phyloP scores from a whole-genome alignment of 192 early-diverging fungal species.

The Coemansia sp. region DNA sequence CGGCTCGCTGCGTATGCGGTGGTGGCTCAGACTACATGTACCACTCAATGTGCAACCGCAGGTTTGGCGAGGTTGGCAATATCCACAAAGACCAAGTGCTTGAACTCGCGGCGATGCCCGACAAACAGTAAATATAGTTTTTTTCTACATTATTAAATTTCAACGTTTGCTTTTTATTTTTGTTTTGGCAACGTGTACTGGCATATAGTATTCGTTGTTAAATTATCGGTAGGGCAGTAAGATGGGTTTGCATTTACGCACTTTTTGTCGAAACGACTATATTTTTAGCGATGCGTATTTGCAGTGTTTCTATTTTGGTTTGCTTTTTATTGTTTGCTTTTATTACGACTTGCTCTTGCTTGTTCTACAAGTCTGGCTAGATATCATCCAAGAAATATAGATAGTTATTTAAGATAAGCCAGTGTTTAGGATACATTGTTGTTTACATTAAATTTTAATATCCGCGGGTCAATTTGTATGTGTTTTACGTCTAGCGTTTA shows the following conservation, averaged over 20 bases:
- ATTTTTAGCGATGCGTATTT: too few relatives aligned
- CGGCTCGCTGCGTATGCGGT: conserved; percentile 43
- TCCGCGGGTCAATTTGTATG: too few relatives aligned
- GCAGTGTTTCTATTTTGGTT: too few relatives aligned
- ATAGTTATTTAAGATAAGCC: background rate
- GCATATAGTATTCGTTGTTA: too few relatives aligned
- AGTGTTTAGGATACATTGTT: background rate
- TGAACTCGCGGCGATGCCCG: conserved; percentile 29
- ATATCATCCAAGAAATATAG: background rate
- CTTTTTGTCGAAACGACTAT: too few relatives aligned
- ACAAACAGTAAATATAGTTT: conserved; percentile 10
- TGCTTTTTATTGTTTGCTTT: too few relatives aligned
- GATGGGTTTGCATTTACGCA: too few relatives aligned
- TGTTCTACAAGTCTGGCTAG: background rate
- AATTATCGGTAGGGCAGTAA: too few relatives aligned
- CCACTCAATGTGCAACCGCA: conserved; percentile 33
- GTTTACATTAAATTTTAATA: too few relatives aligned
- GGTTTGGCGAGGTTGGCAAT: conserved; percentile 26
- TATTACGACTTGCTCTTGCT: too few relatives aligned
- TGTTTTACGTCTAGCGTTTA: too few relatives aligned
- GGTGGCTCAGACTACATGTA: conserved; percentile 41
- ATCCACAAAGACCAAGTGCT: conserved; percentile 28
- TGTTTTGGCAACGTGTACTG: background rate
- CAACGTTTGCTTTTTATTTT: background rate
- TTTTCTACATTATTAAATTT: background rate